These are phyloP conservation scores for Euphorbia peplus DNA, from an alignment of 345 rosid genomes.

Conservation along the genomic window DNA sequence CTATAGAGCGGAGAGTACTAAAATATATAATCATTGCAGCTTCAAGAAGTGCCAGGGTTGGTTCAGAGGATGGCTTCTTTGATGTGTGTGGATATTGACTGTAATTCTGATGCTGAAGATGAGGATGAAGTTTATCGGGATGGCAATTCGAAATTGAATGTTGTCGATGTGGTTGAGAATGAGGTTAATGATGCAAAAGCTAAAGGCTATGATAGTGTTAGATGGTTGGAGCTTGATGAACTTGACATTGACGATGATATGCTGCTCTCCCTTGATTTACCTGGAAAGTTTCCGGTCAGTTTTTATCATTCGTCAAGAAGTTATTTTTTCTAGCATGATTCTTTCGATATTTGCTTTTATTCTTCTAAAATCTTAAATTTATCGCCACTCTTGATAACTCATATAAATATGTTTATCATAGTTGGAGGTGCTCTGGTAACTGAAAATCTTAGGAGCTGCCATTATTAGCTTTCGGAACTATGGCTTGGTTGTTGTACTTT, in stretches of 20 bases:
- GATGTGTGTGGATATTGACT: slow-evolving; percentile 71
- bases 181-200: slow-evolving; percentile 50
- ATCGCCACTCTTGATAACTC: not conserved
- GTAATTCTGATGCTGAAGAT: slow-evolving; percentile 35
- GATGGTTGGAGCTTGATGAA: slow-evolving; percentile 92
- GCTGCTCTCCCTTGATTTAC: slow-evolving; percentile 54
- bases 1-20: not conserved
- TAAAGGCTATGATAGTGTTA: slow-evolving; percentile 42
- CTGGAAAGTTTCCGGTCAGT: slow-evolving; percentile 60
- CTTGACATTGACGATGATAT: slow-evolving; percentile 54
- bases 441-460: not conserved
- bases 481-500: too few relatives aligned
- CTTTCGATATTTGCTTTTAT: not conserved
- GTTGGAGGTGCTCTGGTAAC: not conserved
- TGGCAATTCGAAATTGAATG: slow-evolving; percentile 31
- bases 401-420: not conserved
- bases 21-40: slow-evolving; percentile 41
- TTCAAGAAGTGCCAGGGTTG: slow-evolving; percentile 78
- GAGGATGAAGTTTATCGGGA: slow-evolving; percentile 23
- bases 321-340: not conserved
- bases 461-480: not conserved
- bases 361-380: not conserved
- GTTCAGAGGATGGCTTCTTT: slow-evolving; percentile 89
- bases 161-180: slow-evolving; percentile 43
- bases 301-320: not conserved